Evolutionary conservation across 768 basidiomycete species (phyloP).

Genomic region (Termitomyces sp.): DNA sequence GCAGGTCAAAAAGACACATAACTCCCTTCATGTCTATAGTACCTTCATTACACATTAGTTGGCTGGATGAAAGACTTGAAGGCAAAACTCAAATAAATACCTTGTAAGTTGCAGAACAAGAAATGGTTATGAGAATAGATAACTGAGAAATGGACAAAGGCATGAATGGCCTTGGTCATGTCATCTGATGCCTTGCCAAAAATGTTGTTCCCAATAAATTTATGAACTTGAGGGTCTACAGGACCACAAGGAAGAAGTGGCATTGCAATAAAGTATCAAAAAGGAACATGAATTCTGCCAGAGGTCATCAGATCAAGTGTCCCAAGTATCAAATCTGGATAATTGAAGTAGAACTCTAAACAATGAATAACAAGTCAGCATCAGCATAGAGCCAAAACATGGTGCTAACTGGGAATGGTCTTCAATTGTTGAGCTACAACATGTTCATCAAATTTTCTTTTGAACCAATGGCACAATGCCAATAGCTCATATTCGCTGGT

Average conservation of each 20-base stretch:
- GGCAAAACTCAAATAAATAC: background rate
- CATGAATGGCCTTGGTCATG: background rate
- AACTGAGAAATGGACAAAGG: background rate
- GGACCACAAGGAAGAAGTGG: background rate
- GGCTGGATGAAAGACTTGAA: background rate
- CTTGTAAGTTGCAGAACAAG: background rate
- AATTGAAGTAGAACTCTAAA: background rate
- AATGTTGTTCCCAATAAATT: background rate
- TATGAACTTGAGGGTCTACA: background rate
- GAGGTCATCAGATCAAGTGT: background rate
- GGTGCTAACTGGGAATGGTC: background rate
- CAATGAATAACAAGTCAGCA: background rate
- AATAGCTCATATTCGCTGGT: conserved; percentile 15
- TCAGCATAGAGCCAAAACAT: background rate
- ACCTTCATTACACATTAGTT: background rate
- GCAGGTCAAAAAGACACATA: background rate
- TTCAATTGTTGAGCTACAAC: background rate
- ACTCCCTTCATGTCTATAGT: background rate
- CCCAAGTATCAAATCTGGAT: background rate
- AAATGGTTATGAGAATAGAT: background rate
- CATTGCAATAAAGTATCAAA: background rate
- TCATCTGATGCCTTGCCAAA: background rate
- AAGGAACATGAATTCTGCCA: conserved; percentile 8
- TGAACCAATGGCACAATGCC: conserved; percentile 6
- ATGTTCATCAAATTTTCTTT: conserved; percentile 12